Evolutionary conservation across 768 basidiomycete species (phyloP).

Genomic region (Pleurotus tuoliensis): DNA sequence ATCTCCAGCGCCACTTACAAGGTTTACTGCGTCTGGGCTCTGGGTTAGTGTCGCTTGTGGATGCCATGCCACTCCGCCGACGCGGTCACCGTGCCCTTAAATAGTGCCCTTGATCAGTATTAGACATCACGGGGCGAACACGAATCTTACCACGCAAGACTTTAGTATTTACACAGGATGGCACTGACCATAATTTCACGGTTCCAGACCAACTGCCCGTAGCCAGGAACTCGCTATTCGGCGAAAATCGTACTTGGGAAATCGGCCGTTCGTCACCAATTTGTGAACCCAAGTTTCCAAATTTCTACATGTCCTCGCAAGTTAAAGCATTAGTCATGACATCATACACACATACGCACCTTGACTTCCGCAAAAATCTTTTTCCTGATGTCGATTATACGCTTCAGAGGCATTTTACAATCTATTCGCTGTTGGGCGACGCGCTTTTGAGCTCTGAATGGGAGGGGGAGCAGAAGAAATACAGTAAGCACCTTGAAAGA

Average conservation of each 20-base stretch:
- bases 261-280: constrained; percentile 96
- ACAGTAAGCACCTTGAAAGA: constrained; percentile 76
- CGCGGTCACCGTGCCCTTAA: constrained; percentile 81
- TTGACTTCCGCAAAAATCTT: constrained; percentile 87
- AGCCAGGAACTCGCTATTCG: constrained; percentile 82
- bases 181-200: constrained; percentile 94
- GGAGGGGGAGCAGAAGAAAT: constrained; percentile 33
- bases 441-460: constrained; percentile 90
- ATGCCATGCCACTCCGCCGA: constrained; percentile 98
- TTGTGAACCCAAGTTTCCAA: constrained; percentile 92
- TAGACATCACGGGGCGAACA: neutral
- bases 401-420: constrained; percentile 79
- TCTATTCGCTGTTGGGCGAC: constrained; percentile 91
- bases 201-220: constrained; percentile 97
- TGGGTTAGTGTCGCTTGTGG: constrained; percentile 82
- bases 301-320: constrained; percentile 49
- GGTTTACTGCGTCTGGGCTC: constrained; percentile 62
- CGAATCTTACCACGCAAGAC: constrained; percentile 61
- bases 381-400: constrained; percentile 90
- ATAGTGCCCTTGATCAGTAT: constrained; percentile 8
- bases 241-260: constrained; percentile 91
- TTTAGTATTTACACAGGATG: constrained; percentile 76
- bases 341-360: constrained; percentile 33
- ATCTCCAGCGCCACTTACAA: constrained; percentile 91
- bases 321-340: neutral